Conservation (phyloP, 2,329 filamentous ascomycete species). For the Bretziella fagacearum region DNA sequence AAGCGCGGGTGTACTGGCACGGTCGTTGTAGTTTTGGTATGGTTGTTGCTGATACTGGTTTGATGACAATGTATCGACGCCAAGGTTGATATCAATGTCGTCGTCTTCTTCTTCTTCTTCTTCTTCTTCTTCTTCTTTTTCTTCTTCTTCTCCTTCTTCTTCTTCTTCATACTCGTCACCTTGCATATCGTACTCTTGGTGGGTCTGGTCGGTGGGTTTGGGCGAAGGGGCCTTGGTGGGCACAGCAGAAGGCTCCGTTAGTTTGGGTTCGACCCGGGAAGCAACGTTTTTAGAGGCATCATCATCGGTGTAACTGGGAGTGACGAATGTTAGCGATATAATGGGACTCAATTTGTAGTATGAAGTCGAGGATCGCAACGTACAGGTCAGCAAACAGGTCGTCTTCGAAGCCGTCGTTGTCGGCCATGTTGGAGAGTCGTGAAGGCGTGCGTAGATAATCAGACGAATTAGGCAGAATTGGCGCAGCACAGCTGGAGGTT, state of each 20-base stretch:
- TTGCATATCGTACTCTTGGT: too few species aligned
- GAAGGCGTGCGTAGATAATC: too few species aligned
- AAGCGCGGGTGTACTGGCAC: conserved; percentile 18
- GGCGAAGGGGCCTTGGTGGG: background rate
- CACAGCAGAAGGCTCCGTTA: background rate
- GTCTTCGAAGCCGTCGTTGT: conserved; percentile 70
- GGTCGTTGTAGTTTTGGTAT: conserved; percentile 18
- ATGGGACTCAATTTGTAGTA: background rate
- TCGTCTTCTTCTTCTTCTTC: conserved; percentile 31
- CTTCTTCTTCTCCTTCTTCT: too few species aligned
- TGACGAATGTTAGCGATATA: background rate
- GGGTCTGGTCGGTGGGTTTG: conserved; percentile 14
- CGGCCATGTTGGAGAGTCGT: conserved; percentile 41
- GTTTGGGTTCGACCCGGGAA: background rate
- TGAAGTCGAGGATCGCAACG: conserved; percentile 22
- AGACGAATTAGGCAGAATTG: too few species aligned
- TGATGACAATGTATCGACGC: conserved; percentile 21
- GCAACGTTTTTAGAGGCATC: conserved; percentile 14
- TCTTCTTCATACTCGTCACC: conserved; percentile 1
- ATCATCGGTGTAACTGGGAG: conserved; percentile 15
- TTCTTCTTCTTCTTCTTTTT: conserved; percentile 28
- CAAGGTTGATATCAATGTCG: conserved; percentile 42
- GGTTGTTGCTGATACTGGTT: conserved; percentile 14
- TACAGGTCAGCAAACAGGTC: conserved; percentile 94
- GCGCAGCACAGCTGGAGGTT: too few species aligned